These are phyloP conservation scores for Claviceps arundinis DNA, from an alignment of 2,329 filamentous ascomycete species.

Conservation along the genomic window DNA sequence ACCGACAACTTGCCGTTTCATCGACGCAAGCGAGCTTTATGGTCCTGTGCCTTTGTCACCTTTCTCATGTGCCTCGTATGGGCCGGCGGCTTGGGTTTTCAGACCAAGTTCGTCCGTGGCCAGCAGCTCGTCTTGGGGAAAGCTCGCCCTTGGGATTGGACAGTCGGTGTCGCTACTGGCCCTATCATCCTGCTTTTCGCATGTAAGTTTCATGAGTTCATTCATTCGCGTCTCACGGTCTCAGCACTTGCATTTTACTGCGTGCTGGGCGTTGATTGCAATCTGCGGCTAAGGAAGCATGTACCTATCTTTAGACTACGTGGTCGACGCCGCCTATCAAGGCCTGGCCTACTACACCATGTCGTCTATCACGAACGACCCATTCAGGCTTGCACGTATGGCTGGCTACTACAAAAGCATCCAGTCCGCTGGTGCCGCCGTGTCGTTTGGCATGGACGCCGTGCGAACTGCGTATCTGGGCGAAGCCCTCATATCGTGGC, in stretches of 20 bases:
- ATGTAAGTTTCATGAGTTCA: constrained; percentile 6
- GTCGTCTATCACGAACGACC: constrained; percentile 61
- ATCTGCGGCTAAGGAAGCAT: background rate
- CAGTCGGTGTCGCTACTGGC: constrained; percentile 10
- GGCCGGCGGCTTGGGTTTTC: constrained; percentile 59
- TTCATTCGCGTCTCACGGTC: too few relatives aligned
- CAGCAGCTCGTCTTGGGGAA: constrained; percentile 8
- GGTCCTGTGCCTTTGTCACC: constrained; percentile 43
- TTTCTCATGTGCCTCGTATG: constrained; percentile 51
- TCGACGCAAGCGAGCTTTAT: constrained; percentile 47
- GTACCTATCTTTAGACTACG: constrained; percentile 9
- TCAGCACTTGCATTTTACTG: too few relatives aligned
- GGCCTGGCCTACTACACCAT: constrained; percentile 62
- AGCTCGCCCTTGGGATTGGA: constrained; percentile 15
- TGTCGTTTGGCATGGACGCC: constrained; percentile 21
- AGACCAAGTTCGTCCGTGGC: constrained; percentile 33
- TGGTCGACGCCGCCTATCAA: constrained; percentile 15
- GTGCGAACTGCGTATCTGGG: constrained; percentile 11
- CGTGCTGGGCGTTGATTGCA: too few relatives aligned
- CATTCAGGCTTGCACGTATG: constrained; percentile 60
- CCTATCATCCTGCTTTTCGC: constrained; percentile 14
- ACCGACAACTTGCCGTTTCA: constrained; percentile 44
- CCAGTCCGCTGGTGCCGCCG: constrained; percentile 59
- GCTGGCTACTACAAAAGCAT: constrained; percentile 77
- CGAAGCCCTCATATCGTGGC: constrained; percentile 4